Evolutionary conservation across 2,329 filamentous ascomycete genomes (phyloP).

Genomic region (Emmonsiellopsis sp.): DNA sequence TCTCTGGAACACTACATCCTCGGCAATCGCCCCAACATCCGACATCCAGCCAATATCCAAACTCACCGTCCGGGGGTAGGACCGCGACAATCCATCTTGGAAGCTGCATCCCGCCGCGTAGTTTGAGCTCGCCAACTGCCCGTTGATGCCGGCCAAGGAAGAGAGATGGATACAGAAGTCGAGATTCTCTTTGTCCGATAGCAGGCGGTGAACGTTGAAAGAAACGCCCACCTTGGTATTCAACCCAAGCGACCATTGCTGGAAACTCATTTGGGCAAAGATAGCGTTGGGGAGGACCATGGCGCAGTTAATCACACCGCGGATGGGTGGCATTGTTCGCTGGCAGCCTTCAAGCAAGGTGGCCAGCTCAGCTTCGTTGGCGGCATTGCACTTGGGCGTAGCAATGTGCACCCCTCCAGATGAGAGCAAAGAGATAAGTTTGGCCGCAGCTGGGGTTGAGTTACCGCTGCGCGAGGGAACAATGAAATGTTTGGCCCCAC

Average conservation of each 20-base stretch:
- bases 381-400: slow-evolving; percentile 16
- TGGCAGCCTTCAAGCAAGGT: slow-evolving; percentile 6
- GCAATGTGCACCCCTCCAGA: slow-evolving; percentile 8
- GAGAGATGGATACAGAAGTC: slow-evolving; percentile 37
- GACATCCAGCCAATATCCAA: slow-evolving; percentile 23
- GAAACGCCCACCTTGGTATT: slow-evolving; percentile 25
- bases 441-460: slow-evolving; percentile 4
- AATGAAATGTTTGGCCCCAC: slow-evolving; percentile 18
- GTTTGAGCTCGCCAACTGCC: slow-evolving; percentile 20
- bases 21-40: slow-evolving; percentile 15
- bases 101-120: slow-evolving; percentile 31
- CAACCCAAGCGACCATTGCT: slow-evolving; percentile 23
- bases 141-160: slow-evolving; percentile 26
- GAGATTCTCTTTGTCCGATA: slow-evolving; percentile 18
- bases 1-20: slow-evolving; percentile 4
- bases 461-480: slow-evolving; percentile 18
- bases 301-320: slow-evolving; percentile 21
- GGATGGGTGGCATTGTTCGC: slow-evolving; percentile 16
- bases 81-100: slow-evolving; percentile 19
- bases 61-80: slow-evolving; percentile 1
- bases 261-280: slow-evolving; percentile 27
- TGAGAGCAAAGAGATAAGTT: slow-evolving; percentile 12
- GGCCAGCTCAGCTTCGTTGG: slow-evolving; percentile 5
- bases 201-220: slow-evolving; percentile 22
- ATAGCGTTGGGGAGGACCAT: slow-evolving; percentile 18